Conservation (phyloP, 1,284 basidiomycete genomes). For the Malassezia cuniculi region DNA sequence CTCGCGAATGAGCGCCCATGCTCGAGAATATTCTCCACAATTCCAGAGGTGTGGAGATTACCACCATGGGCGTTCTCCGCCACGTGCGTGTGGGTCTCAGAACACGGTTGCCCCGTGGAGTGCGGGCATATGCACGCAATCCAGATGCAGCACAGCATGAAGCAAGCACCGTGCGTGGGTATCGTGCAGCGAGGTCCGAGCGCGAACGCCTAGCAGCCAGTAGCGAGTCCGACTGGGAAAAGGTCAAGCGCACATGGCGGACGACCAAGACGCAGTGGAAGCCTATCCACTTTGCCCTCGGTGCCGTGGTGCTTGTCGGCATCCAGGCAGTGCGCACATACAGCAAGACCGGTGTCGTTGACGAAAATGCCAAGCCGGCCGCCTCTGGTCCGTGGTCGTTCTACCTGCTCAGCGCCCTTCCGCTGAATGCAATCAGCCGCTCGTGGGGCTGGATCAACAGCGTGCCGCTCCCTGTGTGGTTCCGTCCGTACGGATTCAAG, state of each 20-base stretch:
- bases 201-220: no score
- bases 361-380: conserved; percentile 54
- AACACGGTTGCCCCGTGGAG: neutral
- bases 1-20: no score
- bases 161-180: conserved; percentile 33
- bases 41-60: no score
- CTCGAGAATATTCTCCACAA: no score
- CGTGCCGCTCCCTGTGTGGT: conserved; percentile 69
- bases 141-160: conserved; percentile 32
- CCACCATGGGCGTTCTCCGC: no score
- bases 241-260: conserved; percentile 57
- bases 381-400: conserved; percentile 92
- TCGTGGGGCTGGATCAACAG: conserved; percentile 94
- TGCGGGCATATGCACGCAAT: conserved; percentile 19
- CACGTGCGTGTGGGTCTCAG: neutral
- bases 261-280: conserved; percentile 88
- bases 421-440: conserved; percentile 80
- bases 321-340: conserved; percentile 59
- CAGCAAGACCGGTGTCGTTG: conserved; percentile 47
- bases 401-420: conserved; percentile 85
- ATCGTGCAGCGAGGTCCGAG: conserved; percentile 20
- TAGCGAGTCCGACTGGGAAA: no score
- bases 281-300: conserved; percentile 75
- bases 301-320: conserved; percentile 35
- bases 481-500: conserved; percentile 73